Evolutionary conservation across 2,329 filamentous ascomycete species (phyloP), one percentile per base, ranked within the genome.

Genomic region (Fusarium albosuccineum): DNA sequence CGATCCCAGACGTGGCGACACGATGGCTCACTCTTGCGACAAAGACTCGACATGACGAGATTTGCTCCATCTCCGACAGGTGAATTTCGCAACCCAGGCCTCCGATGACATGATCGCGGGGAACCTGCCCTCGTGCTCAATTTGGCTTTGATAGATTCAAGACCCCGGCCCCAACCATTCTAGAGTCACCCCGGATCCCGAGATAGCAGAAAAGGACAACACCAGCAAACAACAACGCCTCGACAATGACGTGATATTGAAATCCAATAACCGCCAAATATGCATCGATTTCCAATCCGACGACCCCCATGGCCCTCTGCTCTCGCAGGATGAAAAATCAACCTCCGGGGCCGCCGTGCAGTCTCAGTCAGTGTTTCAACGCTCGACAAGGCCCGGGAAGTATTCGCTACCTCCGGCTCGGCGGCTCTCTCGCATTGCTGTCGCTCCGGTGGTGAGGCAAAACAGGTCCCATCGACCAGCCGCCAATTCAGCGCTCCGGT

Each of bases 361-460:
- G 34, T 55, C 33, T 17, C 41, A 45, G 34, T 13, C 65, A 36
- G n/a, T 55, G 41, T 54, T 58, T 53, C 52, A 64, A 56, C 17
- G 22, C 49, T 16, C 39, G 36, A 27, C n/a, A 42, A 40, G 13
- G 22, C 22, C 26, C 51, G 40, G 29, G 60, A 67, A 36, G 59
- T 66, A 69, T 42, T 63, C 51, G 60, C 57, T 68, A 72, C 69
- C 61, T 70, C 57, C 71, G 71, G 70, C 70, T 74, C 70, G 71
- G 71, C 71, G 70, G 71, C 64, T 70, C 53, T 46, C 53, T 64
- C 60, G 44, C 66, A 42, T 50, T 58, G 55, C 49, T 67, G 66
- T 68, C 59, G 50, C 66, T 62, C 57, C 67, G 62, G 57, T 63
- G 59, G 52, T 62, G 69, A 71, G 69, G 68, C 48, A 67, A 64